Evolutionary conservation across 164 flowering plant species (phyloP), one percentile per base, ranked within the genome.

Genomic region (Platanus orientalis): DNA sequence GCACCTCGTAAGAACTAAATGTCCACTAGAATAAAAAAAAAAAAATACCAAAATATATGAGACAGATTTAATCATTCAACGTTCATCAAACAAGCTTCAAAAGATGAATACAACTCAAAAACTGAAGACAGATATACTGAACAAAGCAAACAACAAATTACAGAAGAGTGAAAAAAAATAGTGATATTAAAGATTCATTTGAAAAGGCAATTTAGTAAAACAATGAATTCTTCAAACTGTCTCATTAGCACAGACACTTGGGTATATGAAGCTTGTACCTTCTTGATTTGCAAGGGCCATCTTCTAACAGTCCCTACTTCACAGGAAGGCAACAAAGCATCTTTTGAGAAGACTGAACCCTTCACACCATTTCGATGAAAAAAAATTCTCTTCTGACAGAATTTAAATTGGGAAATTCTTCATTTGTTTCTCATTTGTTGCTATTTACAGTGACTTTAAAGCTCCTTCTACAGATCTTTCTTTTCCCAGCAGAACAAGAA

Each of bases 361-460:
- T 34, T 4, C 9, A 34, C 39, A 5, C 39, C 39, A 34, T 34
- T 10, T 10, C 5, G 10, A 34, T 34, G 39, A 10, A 34, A 10
- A 34, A 34, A 5, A 5, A 10, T 34, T 34, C 39, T 34, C 39
- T 34, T 34, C 39, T 10, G 10, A 34, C 39, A 5, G 10, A 34
- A 34, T 34, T 34, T 34, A 10, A 34, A 34, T 34, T 34, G 39
- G 39, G 39, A 34, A 34, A 10, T 48, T 29, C 36, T 67, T n/a
- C 45, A 45, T 52, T 57, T 63, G 50, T 57, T 58, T 54, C 50
- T 49, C 27, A 28, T 36, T 52, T 20, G 49, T 60, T 29, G 54
- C 58, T 56, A 69, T 69, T 63, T 75, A 70, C 78, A 71, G 26
- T 56, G 48, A n/a, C 59, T 49, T 51, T 61, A 61, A 30, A 50